These are phyloP conservation scores for Rhodosporidiobolus sp. DNA, from an alignment of 768 basidiomycete genomes.

Conservation along the genomic window DNA sequence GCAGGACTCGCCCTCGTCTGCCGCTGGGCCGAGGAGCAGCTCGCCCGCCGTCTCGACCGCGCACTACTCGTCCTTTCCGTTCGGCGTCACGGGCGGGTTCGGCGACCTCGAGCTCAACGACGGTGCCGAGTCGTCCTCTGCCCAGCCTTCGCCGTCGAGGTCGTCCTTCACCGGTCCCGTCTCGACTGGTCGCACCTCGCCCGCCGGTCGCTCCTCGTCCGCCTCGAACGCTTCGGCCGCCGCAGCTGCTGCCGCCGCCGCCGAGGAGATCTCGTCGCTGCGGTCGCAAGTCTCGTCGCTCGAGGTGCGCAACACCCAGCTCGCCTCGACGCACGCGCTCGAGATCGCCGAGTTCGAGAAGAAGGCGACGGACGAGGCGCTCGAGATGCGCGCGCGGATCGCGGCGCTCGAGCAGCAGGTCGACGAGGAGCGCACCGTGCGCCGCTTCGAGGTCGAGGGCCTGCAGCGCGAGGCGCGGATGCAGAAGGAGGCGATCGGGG, in stretches of 20 bases:
- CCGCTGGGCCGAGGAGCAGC: not conserved
- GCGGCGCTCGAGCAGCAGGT: constrained; percentile 32
- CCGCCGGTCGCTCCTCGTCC: not conserved
- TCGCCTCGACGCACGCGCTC: constrained; percentile 28
- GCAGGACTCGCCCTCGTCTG: not conserved
- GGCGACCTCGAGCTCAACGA: constrained; percentile 36
- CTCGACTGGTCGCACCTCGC: constrained; percentile 2
- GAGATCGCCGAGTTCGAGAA: constrained; percentile 39
- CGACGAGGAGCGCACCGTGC: constrained; percentile 25
- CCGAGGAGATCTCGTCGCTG: constrained; percentile 37
- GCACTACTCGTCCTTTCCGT: constrained; percentile 25
- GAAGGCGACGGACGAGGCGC: constrained; percentile 34
- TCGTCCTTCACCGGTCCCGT: not conserved
- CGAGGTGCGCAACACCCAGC: constrained; percentile 11
- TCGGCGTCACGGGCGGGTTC: constrained; percentile 32
- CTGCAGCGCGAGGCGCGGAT: constrained; percentile 77
- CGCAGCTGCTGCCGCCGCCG: constrained; percentile 5
- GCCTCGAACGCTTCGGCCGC: not conserved
- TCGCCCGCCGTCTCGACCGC: constrained; percentile 22
- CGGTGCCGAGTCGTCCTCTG: not conserved
- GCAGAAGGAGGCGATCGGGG: constrained; percentile 48
- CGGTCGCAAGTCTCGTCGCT: constrained; percentile 32
- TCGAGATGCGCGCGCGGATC: constrained; percentile 27
- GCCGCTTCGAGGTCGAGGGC: constrained; percentile 57
- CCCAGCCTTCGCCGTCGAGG: not conserved